A percentile compares a stretch with the other conserved stretches of the same genome.
These are phyloP conservation scores for Cucumis cinereus DNA, from an alignment of 306 rosid genomes.

Conservation along the genomic window DNA sequence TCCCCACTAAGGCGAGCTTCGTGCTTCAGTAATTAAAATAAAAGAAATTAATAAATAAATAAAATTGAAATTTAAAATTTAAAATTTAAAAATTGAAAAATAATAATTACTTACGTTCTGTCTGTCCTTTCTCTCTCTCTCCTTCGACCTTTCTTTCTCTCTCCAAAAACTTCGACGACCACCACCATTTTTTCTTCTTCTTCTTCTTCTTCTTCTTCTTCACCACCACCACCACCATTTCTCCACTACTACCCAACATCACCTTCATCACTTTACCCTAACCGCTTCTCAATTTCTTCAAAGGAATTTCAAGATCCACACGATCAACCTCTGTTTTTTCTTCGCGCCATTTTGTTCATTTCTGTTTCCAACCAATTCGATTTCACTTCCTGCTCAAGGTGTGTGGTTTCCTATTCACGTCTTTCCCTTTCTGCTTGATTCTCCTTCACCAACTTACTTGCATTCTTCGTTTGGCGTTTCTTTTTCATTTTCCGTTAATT, in stretches of 20 bases:
- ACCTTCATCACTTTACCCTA: slow-evolving; percentile 15
- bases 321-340: neutral
- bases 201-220: too few relatives aligned
- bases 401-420: neutral
- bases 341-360: neutral
- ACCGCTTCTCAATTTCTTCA: neutral
- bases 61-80: neutral
- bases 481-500: neutral
- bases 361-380: neutral
- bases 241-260: slow-evolving; percentile 9
- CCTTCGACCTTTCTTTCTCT: slow-evolving; percentile 20
- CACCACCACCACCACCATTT: slow-evolving; percentile 2
- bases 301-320: neutral
- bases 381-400: neutral
- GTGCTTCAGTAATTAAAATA: neutral
- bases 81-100: neutral
- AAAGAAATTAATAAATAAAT: neutral
- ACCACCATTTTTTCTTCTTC: slow-evolving; percentile 1
- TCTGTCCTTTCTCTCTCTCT: neutral
- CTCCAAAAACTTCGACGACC: slow-evolving; percentile 10
- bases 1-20: neutral
- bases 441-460: neutral
- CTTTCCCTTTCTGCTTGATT: neutral
- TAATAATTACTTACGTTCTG: neutral
- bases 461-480: neutral